Evolutionary conservation across 2,329 filamentous ascomycete species (phyloP).

Genomic region (Chaetoscypha palmicola): DNA sequence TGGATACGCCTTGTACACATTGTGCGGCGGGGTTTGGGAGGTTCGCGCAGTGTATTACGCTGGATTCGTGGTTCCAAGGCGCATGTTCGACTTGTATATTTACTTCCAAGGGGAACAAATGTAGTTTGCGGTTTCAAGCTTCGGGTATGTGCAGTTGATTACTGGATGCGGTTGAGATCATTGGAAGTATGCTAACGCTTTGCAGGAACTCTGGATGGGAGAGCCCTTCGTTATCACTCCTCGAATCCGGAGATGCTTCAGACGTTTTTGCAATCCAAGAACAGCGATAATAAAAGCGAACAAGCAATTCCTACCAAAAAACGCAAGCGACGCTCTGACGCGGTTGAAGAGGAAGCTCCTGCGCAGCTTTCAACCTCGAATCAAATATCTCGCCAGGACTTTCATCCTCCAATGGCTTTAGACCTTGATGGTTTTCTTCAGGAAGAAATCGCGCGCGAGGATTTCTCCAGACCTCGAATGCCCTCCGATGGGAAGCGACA

Average conservation of each 20-base stretch:
- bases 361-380: constrained; percentile 7
- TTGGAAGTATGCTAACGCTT: constrained; percentile 1
- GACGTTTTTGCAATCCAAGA: constrained; percentile 10
- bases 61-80: constrained; percentile 25
- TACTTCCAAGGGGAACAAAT: constrained; percentile 24
- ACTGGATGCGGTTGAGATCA: background rate
- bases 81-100: constrained; percentile 25
- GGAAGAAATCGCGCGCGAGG: constrained; percentile 1
- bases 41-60: constrained; percentile 22
- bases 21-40: constrained; percentile 22
- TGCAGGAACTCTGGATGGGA: constrained; percentile 20
- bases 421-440: constrained; percentile 3
- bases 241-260: constrained; percentile 17
- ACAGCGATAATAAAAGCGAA: background rate
- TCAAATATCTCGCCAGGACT: background rate
- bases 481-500: background rate
- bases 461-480: background rate
- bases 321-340: constrained; percentile 14
- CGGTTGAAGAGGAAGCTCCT: constrained; percentile 2
- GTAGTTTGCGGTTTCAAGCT: constrained; percentile 19
- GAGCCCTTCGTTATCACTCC: constrained; percentile 18
- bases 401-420: background rate
- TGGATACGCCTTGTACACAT: constrained; percentile 16
- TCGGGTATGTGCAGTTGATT: constrained; percentile 15
- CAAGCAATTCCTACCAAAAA: constrained; percentile 13